Conservation (phyloP, 768 basidiomycete genomes). For the Gymnopilus dilepis region DNA sequence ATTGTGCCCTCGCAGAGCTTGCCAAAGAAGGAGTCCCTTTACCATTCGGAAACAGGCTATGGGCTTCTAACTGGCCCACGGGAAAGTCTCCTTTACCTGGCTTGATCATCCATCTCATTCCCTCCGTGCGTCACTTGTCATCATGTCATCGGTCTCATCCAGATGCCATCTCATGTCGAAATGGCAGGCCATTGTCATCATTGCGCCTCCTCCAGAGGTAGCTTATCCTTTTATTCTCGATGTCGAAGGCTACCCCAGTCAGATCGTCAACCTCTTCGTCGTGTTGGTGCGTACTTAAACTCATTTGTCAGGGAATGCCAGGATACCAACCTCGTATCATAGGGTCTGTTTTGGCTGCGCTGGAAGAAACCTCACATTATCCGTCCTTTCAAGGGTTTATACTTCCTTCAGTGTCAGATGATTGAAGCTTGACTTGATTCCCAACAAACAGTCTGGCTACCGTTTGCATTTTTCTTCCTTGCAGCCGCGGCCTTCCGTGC, state of each 20-base stretch:
- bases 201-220: constrained; percentile 55
- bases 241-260: constrained; percentile 55
- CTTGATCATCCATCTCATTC: constrained; percentile 58
- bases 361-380: constrained; percentile 50
- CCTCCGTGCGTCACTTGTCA: constrained; percentile 39
- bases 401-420: no score
- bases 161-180: no score
- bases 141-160: no score
- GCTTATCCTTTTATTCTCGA: constrained; percentile 69
- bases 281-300: constrained; percentile 45
- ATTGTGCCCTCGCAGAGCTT: constrained; percentile 42
- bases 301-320: neutral
- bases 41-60: constrained; percentile 61
- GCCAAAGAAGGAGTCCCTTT: constrained; percentile 67
- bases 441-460: constrained; percentile 66
- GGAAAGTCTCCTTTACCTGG: constrained; percentile 62
- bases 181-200: no score
- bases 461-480: constrained; percentile 59
- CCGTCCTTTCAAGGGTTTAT: constrained; percentile 65
- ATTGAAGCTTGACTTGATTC: no score
- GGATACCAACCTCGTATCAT: neutral
- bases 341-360: constrained; percentile 63
- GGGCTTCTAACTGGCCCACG: constrained; percentile 68
- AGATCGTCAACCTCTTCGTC: constrained; percentile 63
- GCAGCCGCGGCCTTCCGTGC: constrained; percentile 54